A percentile compares a stretch with the other conserved stretches of the same genome.
phyloP scores from a whole-genome alignment of 2,329 filamentous ascomycete species.

The Dissoconium aciculare region DNA sequence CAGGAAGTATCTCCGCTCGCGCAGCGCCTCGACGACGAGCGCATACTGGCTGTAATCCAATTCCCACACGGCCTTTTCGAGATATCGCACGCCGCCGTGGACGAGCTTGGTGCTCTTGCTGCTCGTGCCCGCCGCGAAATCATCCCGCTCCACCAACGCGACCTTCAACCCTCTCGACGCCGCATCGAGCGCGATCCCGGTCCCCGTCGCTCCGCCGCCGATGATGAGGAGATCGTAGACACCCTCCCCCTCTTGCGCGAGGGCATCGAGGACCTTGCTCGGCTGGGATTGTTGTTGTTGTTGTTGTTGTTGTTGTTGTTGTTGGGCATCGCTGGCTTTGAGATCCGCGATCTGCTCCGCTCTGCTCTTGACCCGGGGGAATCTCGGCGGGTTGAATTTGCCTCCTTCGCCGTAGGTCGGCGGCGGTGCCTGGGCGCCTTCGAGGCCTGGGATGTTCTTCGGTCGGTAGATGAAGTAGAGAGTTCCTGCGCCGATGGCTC shows the following conservation, averaged over 20 bases:
- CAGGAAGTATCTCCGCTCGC: conserved; percentile 70
- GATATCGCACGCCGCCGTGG: conserved; percentile 68
- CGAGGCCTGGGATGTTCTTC: conserved; percentile 55
- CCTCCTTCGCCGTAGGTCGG: conserved; percentile 55
- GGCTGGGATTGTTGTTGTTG: conserved; percentile 31
- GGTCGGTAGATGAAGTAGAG: conserved; percentile 54
- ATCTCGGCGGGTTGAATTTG: conserved; percentile 49
- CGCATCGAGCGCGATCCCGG: conserved; percentile 68
- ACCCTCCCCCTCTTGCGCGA: conserved; percentile 16
- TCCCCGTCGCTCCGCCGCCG: conserved; percentile 63
- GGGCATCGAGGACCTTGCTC: conserved; percentile 26
- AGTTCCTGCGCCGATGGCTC: conserved; percentile 38
- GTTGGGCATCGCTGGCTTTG: conserved; percentile 35
- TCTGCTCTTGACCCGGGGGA: conserved; percentile 48
- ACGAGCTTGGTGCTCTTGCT: conserved; percentile 81
- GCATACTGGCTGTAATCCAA: conserved; percentile 67
- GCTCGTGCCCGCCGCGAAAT: conserved; percentile 69
- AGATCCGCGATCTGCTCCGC: conserved; percentile 50
- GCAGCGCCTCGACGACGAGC: conserved; percentile 66
- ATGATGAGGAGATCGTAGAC: conserved; percentile 63
- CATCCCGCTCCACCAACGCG: conserved; percentile 66
- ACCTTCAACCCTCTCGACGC: conserved; percentile 66
- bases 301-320: conserved; percentile 33
- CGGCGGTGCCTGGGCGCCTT: conserved; percentile 53
- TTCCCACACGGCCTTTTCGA: conserved; percentile 78